A percentile compares a stretch with the other conserved stretches of the same genome.
phyloP scores from a whole-genome alignment of 208 protist species.

The Leishmania braziliensis region DNA sequence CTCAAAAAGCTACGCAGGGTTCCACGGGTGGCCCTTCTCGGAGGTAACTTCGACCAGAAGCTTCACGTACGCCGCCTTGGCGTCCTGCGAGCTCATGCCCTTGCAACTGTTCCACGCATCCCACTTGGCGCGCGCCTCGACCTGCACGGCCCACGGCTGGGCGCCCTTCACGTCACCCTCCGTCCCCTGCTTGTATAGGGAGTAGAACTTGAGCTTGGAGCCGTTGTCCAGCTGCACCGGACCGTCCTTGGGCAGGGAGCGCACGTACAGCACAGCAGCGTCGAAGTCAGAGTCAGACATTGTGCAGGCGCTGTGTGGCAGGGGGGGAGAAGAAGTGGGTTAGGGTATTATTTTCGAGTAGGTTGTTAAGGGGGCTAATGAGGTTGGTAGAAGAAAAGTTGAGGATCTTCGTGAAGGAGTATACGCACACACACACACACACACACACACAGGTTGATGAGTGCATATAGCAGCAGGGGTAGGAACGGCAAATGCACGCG shows the following conservation, averaged over 20 bases:
- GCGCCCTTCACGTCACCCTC: slow-evolving; percentile 92
- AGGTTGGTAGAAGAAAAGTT: background rate
- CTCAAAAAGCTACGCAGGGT: slow-evolving; percentile 14
- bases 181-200: slow-evolving; percentile 97
- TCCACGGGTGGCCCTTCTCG: slow-evolving; percentile 80
- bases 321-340: background rate
- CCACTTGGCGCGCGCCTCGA: slow-evolving; percentile 95
- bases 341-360: background rate
- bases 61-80: slow-evolving; percentile 91
- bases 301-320: slow-evolving; percentile 44
- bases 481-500: background rate
- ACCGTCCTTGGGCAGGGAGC: slow-evolving; percentile 78
- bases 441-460: background rate
- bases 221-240: slow-evolving; percentile 88
- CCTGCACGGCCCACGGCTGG: slow-evolving; percentile 92
- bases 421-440: slow-evolving; percentile 2
- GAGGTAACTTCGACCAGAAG: slow-evolving; percentile 71
- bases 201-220: slow-evolving; percentile 94
- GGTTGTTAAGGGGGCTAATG: background rate
- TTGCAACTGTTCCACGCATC: slow-evolving; percentile 92
- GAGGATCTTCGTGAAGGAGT: background rate
- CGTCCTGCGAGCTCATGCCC: slow-evolving; percentile 91
- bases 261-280: slow-evolving; percentile 81
- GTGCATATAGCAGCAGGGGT: background rate
- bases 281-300: slow-evolving; percentile 88